These are phyloP conservation scores for Blastomyces gilchristii DNA, from an alignment of 2,329 filamentous ascomycete species.

Conservation along the genomic window DNA sequence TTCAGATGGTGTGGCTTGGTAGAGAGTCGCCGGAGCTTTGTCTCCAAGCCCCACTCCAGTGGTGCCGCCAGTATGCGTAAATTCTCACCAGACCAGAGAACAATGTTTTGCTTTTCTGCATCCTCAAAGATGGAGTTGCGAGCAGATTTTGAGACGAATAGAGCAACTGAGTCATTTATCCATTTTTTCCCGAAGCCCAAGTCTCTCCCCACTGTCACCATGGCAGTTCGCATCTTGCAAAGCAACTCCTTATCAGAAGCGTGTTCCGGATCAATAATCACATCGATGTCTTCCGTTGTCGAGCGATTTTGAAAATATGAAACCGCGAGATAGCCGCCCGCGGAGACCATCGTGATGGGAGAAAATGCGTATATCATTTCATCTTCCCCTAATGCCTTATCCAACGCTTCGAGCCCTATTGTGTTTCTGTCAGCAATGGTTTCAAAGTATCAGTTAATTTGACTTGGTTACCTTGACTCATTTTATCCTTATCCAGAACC, in stretches of 20 bases:
- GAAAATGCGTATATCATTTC: neutral
- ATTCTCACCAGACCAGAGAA: constrained; percentile 9
- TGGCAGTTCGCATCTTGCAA: neutral
- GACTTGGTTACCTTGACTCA: neutral
- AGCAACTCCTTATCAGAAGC: neutral
- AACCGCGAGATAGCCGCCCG: constrained; percentile 4
- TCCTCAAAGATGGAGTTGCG: constrained; percentile 4
- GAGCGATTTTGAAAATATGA: constrained; percentile 6
- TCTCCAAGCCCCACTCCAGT: constrained; percentile 12
- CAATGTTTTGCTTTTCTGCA: constrained; percentile 11
- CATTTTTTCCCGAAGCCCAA: constrained; percentile 8
- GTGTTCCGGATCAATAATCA: constrained; percentile 5
- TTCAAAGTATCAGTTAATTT: neutral
- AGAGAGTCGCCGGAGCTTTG: constrained; percentile 10
- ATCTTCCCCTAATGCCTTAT: neutral
- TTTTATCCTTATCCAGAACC: neutral
- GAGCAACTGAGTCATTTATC: constrained; percentile 10
- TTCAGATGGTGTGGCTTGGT: constrained; percentile 6
- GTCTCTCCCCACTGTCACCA: neutral
- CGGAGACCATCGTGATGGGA: constrained; percentile 1
- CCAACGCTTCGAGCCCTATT: neutral
- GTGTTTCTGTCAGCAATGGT: neutral
- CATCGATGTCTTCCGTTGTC: constrained; percentile 5
- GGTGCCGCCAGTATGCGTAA: constrained; percentile 10
- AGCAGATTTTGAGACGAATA: constrained; percentile 7